These are phyloP conservation scores for Cercophora sp. DNA, from an alignment of 495 filamentous ascomycete genomes.

Conservation along the genomic window DNA sequence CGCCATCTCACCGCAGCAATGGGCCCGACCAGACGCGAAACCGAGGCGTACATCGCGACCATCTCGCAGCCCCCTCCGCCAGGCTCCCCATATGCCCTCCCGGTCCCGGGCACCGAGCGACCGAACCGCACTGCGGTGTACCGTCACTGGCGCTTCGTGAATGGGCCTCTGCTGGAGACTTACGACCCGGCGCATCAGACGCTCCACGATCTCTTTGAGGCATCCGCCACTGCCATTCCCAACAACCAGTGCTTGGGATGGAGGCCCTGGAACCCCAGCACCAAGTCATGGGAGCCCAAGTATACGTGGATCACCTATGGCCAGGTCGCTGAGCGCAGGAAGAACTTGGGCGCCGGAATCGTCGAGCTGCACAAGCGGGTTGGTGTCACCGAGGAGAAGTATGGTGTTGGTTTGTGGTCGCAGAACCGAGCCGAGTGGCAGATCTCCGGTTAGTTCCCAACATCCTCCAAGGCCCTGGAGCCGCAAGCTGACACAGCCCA, in stretches of 20 bases:
- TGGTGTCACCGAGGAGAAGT: constrained; percentile 62
- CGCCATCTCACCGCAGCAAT: constrained; percentile 18
- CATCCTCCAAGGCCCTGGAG: constrained; percentile 8
- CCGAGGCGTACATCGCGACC: constrained; percentile 36
- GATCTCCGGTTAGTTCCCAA: constrained; percentile 54
- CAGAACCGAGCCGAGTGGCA: constrained; percentile 98
- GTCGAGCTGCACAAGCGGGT: constrained; percentile 73
- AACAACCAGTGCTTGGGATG: constrained; percentile 72
- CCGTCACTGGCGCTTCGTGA: constrained; percentile 72
- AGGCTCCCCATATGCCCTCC: constrained; percentile 59
- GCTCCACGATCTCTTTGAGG: constrained; percentile 78
- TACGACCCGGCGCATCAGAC: constrained; percentile 70
- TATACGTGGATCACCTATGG: constrained; percentile 84
- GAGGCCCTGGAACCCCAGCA: constrained; percentile 71
- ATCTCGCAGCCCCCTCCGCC: constrained; percentile 52
- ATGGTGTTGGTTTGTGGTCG: constrained; percentile 89
- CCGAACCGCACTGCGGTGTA: constrained; percentile 74
- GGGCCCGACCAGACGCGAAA: constrained; percentile 33
- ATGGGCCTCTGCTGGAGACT: constrained; percentile 66
- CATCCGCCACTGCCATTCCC: constrained; percentile 51
- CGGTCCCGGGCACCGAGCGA: constrained; percentile 68
- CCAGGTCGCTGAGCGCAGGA: constrained; percentile 72
- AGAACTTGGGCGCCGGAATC: constrained; percentile 82
- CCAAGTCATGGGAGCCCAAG: constrained; percentile 66
- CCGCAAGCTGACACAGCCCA: constrained; percentile 28